Evolutionary conservation across 2,329 filamentous ascomycete species (phyloP).

Genomic region (Botryotinia convoluta): DNA sequence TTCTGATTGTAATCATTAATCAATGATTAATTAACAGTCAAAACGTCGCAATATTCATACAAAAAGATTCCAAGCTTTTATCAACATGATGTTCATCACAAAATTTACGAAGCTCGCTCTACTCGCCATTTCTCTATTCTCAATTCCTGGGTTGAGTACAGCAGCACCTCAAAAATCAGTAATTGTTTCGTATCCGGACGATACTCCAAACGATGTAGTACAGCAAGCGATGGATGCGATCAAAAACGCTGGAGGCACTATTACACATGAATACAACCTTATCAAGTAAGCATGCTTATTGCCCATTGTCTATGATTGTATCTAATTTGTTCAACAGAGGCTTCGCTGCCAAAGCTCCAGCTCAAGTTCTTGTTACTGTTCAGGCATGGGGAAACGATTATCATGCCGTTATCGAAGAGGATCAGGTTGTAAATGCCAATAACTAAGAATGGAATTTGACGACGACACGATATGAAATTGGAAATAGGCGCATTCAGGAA

Average conservation of each 20-base stretch:
- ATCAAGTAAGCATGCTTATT: constrained; percentile 55
- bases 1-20: not conserved
- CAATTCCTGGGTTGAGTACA: constrained; percentile 60
- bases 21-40: not conserved
- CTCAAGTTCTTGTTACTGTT: constrained; percentile 65
- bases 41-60: not conserved
- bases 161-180: constrained; percentile 61
- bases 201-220: constrained; percentile 64
- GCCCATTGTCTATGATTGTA: constrained; percentile 3
- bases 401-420: constrained; percentile 71
- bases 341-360: constrained; percentile 72
- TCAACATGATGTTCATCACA: constrained; percentile 49
- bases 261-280: constrained; percentile 73
- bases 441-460: constrained; percentile 16
- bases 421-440: constrained; percentile 55
- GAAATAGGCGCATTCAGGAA: not conserved
- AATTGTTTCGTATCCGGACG: constrained; percentile 73
- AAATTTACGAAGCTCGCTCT: constrained; percentile 49
- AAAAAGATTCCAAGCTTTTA: not conserved
- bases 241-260: constrained; percentile 65
- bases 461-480: not conserved
- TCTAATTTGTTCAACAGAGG: constrained; percentile 51
- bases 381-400: constrained; percentile 60
- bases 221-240: constrained; percentile 70
- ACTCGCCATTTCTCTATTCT: constrained; percentile 55